Conservation (phyloP, 2,329 filamentous ascomycete species). For the Neoscytalidium dimidiatum region DNA sequence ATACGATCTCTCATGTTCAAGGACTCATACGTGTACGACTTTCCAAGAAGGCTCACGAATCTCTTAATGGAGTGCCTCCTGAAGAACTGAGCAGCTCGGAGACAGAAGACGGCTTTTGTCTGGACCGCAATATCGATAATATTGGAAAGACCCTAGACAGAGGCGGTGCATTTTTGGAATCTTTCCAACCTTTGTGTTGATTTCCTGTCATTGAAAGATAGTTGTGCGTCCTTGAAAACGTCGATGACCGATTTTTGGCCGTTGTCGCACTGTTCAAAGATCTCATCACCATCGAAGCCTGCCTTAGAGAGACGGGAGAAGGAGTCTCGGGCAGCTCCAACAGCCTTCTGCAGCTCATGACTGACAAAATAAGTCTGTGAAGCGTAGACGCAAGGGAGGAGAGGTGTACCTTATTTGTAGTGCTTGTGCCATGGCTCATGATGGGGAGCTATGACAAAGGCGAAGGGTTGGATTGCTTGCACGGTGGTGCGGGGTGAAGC, state of each 20-base stretch:
- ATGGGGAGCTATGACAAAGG: neutral
- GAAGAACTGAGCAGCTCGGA: neutral
- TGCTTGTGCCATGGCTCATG: neutral
- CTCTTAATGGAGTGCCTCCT: neutral
- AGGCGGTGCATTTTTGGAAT: neutral
- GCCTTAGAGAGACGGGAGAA: neutral
- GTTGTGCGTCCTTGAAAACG: neutral
- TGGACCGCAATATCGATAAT: neutral
- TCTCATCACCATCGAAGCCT: neutral
- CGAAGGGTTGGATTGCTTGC: neutral
- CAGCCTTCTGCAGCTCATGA: neutral
- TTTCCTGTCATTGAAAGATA: neutral
- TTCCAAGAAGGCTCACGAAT: neutral
- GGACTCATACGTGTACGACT: neutral
- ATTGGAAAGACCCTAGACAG: neutral
- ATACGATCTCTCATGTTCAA: neutral
- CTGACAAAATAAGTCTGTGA: neutral
- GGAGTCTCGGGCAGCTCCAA: neutral
- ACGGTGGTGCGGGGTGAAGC: too few species aligned
- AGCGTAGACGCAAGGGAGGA: neutral
- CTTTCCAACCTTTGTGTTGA: neutral
- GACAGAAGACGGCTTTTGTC: neutral
- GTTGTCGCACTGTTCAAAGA: slow-evolving; percentile 9
- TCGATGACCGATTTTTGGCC: neutral
- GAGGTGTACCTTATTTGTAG: neutral